These are phyloP conservation scores for Phanerochaete sordida DNA, from an alignment of 768 basidiomycete species.

Conservation along the genomic window DNA sequence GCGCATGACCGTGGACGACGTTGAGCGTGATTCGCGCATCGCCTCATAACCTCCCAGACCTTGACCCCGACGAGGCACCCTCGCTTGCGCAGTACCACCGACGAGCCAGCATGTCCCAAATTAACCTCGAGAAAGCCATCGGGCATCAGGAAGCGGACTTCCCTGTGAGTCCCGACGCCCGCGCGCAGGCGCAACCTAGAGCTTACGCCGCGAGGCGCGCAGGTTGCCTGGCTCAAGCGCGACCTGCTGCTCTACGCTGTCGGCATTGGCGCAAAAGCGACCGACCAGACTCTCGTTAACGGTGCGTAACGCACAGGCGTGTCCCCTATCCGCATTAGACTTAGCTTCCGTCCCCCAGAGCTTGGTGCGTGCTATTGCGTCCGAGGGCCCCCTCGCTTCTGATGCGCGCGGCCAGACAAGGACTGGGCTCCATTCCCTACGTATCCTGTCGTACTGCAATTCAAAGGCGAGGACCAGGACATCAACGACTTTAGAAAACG, in stretches of 20 bases:
- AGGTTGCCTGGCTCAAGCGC: conserved; percentile 85
- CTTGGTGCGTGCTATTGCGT: conserved; percentile 38
- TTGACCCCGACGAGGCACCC: not conserved
- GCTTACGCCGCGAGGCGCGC: not conserved
- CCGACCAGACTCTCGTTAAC: conserved; percentile 69
- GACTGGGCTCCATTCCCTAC: conserved; percentile 79
- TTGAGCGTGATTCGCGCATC: not conserved
- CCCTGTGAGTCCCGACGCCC: conserved; percentile 39
- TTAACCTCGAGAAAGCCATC: conserved; percentile 64
- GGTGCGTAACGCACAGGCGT: conserved; percentile 38
- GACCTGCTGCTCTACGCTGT: conserved; percentile 78
- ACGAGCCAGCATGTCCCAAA: conserved; percentile 35
- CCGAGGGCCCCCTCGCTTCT: not conserved
- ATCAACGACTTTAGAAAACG: conserved; percentile 64
- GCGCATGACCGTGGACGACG: not conserved
- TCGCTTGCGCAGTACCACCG: too few relatives aligned
- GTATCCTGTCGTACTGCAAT: conserved; percentile 73
- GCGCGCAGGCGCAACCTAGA: not conserved
- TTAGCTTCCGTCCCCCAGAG: conserved; percentile 31
- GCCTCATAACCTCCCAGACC: not conserved
- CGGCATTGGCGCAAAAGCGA: conserved; percentile 77
- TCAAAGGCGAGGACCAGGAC: conserved; percentile 70
- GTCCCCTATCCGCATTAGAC: not conserved
- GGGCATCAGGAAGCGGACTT: conserved; percentile 51
- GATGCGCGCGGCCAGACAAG: conserved; percentile 40